Evolutionary conservation across 139 green algal genomes (phyloP).

Genomic region (Eudorina sp.): DNA sequence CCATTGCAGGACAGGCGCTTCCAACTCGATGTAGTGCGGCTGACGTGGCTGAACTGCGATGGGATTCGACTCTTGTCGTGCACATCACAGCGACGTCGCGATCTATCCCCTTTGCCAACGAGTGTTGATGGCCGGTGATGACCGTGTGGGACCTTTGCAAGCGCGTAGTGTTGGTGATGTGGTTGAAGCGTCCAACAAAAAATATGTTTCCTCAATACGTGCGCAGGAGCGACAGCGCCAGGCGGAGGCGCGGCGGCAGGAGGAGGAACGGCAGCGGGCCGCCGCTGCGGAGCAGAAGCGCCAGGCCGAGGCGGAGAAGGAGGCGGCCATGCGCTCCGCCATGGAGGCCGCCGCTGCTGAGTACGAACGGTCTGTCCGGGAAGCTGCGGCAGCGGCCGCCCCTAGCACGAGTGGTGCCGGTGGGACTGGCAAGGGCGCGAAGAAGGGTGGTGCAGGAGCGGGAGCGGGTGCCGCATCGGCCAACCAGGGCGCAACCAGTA

Average conservation of each 20-base stretch:
- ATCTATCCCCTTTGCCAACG: no score
- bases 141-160: no score
- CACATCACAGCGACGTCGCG: no score
- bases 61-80: no score
- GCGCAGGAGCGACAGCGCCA: conserved; percentile 27
- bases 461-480: background rate
- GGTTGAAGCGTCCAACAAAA: no score
- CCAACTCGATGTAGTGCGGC: no score
- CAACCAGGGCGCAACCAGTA: background rate
- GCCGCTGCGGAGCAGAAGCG: background rate
- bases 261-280: conserved; percentile 7
- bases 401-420: background rate
- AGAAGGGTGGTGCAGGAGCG: background rate
- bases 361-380: conserved; percentile 30
- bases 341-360: conserved; percentile 46
- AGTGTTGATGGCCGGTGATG: no score
- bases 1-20: no score
- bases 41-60: no score
- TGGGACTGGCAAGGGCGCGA: background rate
- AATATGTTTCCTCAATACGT: no score
- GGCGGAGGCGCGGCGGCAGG: conserved; percentile 17
- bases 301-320: conserved; percentile 29
- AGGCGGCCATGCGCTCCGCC: conserved; percentile 6
- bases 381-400: conserved; percentile 16
- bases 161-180: no score